Percentiles rank a stretch among this genome's conserved stretches.
Evolutionary conservation across 2,329 filamentous ascomycete genomes (phyloP).

Genomic region (Ophiosphaerella narmari): DNA sequence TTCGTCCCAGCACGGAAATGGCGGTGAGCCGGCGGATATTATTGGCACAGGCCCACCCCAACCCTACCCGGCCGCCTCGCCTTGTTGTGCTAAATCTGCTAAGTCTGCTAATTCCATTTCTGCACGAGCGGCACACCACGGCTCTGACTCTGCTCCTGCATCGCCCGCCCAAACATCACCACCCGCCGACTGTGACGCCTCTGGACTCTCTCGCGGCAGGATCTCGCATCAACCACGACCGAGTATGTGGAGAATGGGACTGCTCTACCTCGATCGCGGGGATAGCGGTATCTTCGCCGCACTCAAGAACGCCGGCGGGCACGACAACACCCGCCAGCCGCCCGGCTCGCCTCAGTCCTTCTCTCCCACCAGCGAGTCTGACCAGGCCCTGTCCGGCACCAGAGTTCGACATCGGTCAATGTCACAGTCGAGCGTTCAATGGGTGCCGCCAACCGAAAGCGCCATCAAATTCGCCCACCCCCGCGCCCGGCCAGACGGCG

Average conservation of each 20-base stretch:
- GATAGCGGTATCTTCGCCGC: slow-evolving; percentile 27
- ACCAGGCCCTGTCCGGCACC: slow-evolving; percentile 2
- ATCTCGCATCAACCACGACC: slow-evolving; percentile 19
- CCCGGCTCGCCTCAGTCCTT: slow-evolving; percentile 18
- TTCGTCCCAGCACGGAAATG: slow-evolving; percentile 10
- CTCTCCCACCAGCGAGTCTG: slow-evolving; percentile 19
- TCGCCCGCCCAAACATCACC: background rate
- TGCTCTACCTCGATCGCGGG: slow-evolving; percentile 27
- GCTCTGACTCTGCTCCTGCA: slow-evolving; percentile 5
- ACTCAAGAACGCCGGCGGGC: slow-evolving; percentile 23
- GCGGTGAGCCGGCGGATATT: slow-evolving; percentile 11
- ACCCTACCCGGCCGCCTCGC: background rate
- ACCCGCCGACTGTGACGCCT: slow-evolving; percentile 15
- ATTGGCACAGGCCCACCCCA: slow-evolving; percentile 4
- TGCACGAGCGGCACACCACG: slow-evolving; percentile 1
- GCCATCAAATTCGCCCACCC: slow-evolving; percentile 20
- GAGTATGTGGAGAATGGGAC: slow-evolving; percentile 28
- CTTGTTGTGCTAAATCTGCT: slow-evolving; percentile 1
- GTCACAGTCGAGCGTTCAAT: slow-evolving; percentile 9
- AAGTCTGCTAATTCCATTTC: too few species aligned
- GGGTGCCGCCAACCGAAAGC: slow-evolving; percentile 8
- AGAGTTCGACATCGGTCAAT: slow-evolving; percentile 2
- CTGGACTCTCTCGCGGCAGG: slow-evolving; percentile 8
- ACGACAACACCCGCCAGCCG: slow-evolving; percentile 18
- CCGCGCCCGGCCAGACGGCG: slow-evolving; percentile 14